A percentile compares a stretch with the other conserved stretches of the same genome.
These are phyloP conservation scores for Epichloe brachyelytri DNA, from an alignment of 2,329 filamentous ascomycete species.

Conservation along the genomic window DNA sequence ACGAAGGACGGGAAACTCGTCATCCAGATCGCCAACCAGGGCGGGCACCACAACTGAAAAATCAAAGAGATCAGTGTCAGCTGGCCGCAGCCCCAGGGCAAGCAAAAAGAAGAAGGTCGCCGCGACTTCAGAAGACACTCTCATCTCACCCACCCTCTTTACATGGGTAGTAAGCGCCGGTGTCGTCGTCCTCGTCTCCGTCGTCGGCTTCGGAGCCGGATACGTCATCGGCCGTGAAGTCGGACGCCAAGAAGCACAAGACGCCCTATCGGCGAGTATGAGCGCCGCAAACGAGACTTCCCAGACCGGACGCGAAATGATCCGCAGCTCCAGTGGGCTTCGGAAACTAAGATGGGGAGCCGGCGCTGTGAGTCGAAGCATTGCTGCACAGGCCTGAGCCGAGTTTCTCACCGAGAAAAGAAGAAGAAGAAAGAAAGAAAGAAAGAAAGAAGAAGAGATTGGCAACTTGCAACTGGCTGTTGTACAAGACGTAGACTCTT, in stretches of 20 bases:
- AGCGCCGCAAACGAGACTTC: slow-evolving; percentile 32
- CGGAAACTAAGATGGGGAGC: slow-evolving; percentile 42
- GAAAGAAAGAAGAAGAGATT: too few species aligned
- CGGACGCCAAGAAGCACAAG: slow-evolving; percentile 47
- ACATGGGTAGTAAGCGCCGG: slow-evolving; percentile 55
- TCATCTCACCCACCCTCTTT: slow-evolving; percentile 46
- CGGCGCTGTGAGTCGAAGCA: slow-evolving; percentile 36
- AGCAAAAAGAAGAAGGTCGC: slow-evolving; percentile 49
- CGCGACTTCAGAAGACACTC: slow-evolving; percentile 21
- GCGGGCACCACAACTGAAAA: slow-evolving; percentile 25
- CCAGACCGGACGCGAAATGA: slow-evolving; percentile 40
- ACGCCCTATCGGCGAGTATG: slow-evolving; percentile 32
- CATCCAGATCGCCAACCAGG: slow-evolving; percentile 17
- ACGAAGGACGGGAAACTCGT: slow-evolving; percentile 14
- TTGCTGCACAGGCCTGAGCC: slow-evolving; percentile 27
- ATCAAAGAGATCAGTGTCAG: slow-evolving; percentile 34
- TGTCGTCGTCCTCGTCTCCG: slow-evolving; percentile 53
- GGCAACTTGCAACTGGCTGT: neutral
- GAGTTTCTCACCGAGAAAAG: neutral
- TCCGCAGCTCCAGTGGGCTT: slow-evolving; percentile 38
- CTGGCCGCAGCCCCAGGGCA: slow-evolving; percentile 29
- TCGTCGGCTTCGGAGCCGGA: slow-evolving; percentile 56
- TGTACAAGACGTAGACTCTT: neutral
- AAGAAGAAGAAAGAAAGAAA: too few species aligned
- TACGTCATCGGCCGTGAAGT: slow-evolving; percentile 57